phyloP scores from a whole-genome alignment of 768 basidiomycete genomes.

The Omphalotus guepiniiformis region DNA sequence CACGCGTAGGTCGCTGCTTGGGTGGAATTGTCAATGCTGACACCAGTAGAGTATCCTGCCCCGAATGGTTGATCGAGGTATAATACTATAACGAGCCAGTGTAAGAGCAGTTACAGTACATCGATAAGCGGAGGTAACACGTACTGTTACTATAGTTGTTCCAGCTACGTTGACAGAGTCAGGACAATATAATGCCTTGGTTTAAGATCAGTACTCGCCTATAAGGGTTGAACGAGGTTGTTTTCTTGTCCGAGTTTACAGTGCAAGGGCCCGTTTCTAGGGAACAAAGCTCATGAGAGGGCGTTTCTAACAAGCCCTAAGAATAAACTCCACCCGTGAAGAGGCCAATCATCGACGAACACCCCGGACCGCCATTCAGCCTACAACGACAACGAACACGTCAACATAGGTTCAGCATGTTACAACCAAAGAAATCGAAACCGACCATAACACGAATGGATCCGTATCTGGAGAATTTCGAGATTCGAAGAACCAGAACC shows the following conservation, averaged over 20 bases:
- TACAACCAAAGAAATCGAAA: too few relatives aligned
- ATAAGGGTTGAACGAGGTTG: constrained; percentile 40
- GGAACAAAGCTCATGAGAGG: background rate
- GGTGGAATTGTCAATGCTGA: constrained; percentile 31
- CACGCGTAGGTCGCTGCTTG: constrained; percentile 38
- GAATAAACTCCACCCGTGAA: constrained; percentile 34
- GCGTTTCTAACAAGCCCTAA: background rate
- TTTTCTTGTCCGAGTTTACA: constrained; percentile 31
- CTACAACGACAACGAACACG: constrained; percentile 10
- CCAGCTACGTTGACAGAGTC: constrained; percentile 28
- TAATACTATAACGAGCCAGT: constrained; percentile 29
- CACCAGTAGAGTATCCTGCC: constrained; percentile 42
- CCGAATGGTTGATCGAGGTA: constrained; percentile 49
- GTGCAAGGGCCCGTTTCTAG: constrained; percentile 42
- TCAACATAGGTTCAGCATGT: background rate
- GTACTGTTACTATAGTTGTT: constrained; percentile 44
- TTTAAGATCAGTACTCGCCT: constrained; percentile 25
- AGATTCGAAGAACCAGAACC: constrained; percentile 50
- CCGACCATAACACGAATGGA: constrained; percentile 41
- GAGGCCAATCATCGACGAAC: constrained; percentile 42
- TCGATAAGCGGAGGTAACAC: too few relatives aligned
- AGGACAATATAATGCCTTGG: background rate
- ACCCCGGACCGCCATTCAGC: constrained; percentile 36
- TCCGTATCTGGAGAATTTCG: constrained; percentile 37
- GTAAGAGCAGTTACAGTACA: too few relatives aligned